Base-by-base conservation (phyloP, 78 protist species). In the Protostelium mycophagum region DNA sequence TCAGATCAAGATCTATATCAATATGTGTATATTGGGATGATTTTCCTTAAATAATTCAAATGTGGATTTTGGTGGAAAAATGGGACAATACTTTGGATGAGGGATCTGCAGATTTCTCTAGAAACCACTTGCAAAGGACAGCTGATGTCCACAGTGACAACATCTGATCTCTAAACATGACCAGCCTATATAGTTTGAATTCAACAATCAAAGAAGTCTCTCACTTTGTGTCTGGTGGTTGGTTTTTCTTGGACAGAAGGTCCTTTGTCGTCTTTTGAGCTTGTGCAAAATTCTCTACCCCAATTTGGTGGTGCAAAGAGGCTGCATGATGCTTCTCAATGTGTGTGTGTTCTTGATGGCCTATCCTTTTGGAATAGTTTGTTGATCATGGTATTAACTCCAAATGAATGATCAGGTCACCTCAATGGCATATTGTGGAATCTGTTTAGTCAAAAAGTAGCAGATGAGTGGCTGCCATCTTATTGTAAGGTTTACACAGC, bases 41-140 rank as follows among this genome's bases (percentile, higher is more conserved):
- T n/a, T n/a, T n/a, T n/a, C n/a, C n/a, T n/a, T n/a, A n/a, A n/a
- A n/a, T n/a, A n/a, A n/a, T n/a, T n/a, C n/a, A n/a, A n/a, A n/a
- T n/a, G n/a, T n/a, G n/a, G n/a, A n/a, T n/a, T n/a, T n/a, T n/a
- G n/a, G n/a, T n/a, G n/a, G n/a, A n/a, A n/a, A n/a, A n/a, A n/a
- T n/a, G n/a, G n/a, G n/a, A n/a, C n/a, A n/a, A n/a, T n/a, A n/a
- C n/a, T n/a, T n/a, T n/a, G n/a, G 85, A 1, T 0, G 97, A 29
- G 28, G 99, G 98, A 1, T 93, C 98, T 0, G 96, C 87, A 86
- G 98, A 98, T 63, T 63, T 28, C 9, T 86, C 38, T 25, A 91
- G 28, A 85, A 98, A 97, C 98, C 98, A 98, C 37, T 90, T 83
- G 91, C 95, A 91, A 25, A 98, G 87, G 1, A 96, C 91, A 25